Conservation (phyloP, 139 green algal species). For the Picocystis salinarum region DNA sequence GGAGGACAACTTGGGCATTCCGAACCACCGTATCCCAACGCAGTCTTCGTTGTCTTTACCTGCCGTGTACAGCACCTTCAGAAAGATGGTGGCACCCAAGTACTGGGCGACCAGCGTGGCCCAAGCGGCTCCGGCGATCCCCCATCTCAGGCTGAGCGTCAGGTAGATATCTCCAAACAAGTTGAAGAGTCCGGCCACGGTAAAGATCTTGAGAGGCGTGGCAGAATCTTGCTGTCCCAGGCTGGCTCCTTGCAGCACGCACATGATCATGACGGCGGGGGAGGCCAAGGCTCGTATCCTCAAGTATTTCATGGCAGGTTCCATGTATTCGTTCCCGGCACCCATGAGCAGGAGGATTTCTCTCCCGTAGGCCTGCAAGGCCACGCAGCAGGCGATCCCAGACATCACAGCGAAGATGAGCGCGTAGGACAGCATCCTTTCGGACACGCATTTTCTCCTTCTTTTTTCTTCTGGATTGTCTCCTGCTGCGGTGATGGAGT, state of each 20-base stretch:
- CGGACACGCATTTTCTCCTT: conserved; percentile 1
- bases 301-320: conserved; percentile 33
- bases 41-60: not conserved
- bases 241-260: conserved; percentile 33
- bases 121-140: conserved; percentile 38
- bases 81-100: conserved; percentile 18
- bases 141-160: conserved; percentile 25
- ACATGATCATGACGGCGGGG: conserved; percentile 36
- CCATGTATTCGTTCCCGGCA: conserved; percentile 17
- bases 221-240: conserved; percentile 40
- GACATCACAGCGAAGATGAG: conserved; percentile 12
- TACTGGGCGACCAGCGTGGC: conserved; percentile 34
- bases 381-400: conserved; percentile 7
- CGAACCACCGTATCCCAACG: conserved; percentile 14
- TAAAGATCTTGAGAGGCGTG: conserved; percentile 30
- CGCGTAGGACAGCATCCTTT: conserved; percentile 13
- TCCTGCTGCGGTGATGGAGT: conserved; percentile 10
- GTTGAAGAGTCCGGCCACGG: conserved; percentile 22
- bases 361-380: conserved; percentile 11
- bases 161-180: conserved; percentile 30
- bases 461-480: conserved; percentile 1
- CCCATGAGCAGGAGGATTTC: conserved; percentile 25
- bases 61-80: conserved; percentile 11
- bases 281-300: conserved; percentile 41
- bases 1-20: conserved; percentile 8